Base-by-base conservation (phyloP, 1,284 basidiomycete species). In the Sanghuangporus sanghuang region DNA sequence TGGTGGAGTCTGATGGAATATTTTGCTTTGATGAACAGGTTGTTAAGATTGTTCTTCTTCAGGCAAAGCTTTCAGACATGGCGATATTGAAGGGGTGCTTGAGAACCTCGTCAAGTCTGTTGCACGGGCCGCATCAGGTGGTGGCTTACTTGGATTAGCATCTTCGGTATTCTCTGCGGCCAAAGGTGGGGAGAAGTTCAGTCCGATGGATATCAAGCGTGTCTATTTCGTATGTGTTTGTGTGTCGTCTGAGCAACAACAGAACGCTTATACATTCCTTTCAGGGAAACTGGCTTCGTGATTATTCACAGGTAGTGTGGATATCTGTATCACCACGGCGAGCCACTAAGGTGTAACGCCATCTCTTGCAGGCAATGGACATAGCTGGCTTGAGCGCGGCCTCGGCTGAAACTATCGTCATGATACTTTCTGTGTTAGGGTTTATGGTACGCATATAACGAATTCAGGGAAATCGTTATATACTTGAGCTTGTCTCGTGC, bases 51-150 rank as follows among this genome's bases (percentile, higher is more conserved):
- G 36, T 57, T 16, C 42, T 59, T 54, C 48, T 18, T 32, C 68
- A 85, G 84, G 82, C 73, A 89, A 88, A 73, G 88, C 88, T 0
- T 90, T 86, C 74, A 79, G 88, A 61, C 89, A 90, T 77, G 87
- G 89, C 14, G 89, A 92, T 70, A 90, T 90, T 63, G 85, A 86
- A 74, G 81, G 80, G 66, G 79, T 85, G 64, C 77, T 87, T 27
- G 77, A 79, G 56, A 80, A 78, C 39, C 73, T 89, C 14, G 80
- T 80, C 63, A 90, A 90, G 72, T 77, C 78, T 46, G 81, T 79
- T 23, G 84, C 83, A 49, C 76, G 75, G 53, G 80, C 74, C 2
- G 73, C 75, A 16, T 79, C 79, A n/a, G 78, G 77, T 40, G 76
- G 79, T 14, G 77, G 81, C 40, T 68, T 85, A 36, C 69, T 85